Conservation (phyloP, 345 rosid genomes). For the Trapa bicornis region DNA sequence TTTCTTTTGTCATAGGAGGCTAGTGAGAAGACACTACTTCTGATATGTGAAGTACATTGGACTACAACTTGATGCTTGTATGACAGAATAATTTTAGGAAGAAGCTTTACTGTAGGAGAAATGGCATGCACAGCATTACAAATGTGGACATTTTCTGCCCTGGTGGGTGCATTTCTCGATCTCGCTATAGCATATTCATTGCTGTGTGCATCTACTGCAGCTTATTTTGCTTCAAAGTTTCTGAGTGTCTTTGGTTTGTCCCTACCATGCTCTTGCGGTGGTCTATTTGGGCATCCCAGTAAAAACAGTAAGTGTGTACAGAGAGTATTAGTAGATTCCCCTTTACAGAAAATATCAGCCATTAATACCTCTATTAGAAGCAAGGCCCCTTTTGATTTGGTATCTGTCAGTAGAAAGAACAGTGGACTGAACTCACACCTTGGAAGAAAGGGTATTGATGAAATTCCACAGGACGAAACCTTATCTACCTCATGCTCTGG, state of each 20-base stretch:
- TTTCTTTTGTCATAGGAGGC: background rate
- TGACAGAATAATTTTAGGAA: background rate
- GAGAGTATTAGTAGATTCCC: constrained; percentile 34
- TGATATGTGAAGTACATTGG: background rate
- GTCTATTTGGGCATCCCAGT: constrained; percentile 30
- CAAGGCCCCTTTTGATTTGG: constrained; percentile 27
- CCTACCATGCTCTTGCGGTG: constrained; percentile 58
- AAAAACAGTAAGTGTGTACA: constrained; percentile 26
- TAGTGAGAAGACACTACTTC: background rate
- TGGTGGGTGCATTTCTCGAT: constrained; percentile 54
- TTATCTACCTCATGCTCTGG: constrained; percentile 20
- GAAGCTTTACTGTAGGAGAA: background rate
- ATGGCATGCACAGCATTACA: constrained; percentile 14
- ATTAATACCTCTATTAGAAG: constrained; percentile 30
- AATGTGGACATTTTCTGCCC: constrained; percentile 39
- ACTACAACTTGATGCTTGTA: background rate
- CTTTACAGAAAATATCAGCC: constrained; percentile 28
- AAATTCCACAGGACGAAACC: constrained; percentile 20
- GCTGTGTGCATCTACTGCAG: constrained; percentile 44
- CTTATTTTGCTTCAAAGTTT: constrained; percentile 42
- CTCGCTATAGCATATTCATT: constrained; percentile 45
- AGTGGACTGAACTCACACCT: constrained; percentile 6
- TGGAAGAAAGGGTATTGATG: constrained; percentile 8
- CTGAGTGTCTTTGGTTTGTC: constrained; percentile 28
- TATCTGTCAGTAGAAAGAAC: constrained; percentile 17